These are phyloP conservation scores for Leccinellum rugosiceps DNA, from an alignment of 768 basidiomycete genomes.

Conservation along the genomic window DNA sequence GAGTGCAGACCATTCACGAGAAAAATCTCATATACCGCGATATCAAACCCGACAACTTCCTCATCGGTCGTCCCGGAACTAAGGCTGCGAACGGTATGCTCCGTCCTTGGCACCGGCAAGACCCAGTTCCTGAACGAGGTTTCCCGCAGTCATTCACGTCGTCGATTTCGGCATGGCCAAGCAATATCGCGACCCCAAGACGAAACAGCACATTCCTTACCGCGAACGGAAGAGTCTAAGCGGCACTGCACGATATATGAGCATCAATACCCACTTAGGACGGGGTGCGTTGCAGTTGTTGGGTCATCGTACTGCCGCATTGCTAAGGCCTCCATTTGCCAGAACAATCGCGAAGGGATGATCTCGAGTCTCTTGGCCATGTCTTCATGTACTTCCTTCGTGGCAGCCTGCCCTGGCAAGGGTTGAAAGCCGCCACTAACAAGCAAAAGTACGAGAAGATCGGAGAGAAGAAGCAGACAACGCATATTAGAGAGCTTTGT, in stretches of 20 bases:
- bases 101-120: neutral
- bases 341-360: slow-evolving; percentile 94
- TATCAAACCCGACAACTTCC: slow-evolving; percentile 99
- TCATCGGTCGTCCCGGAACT: slow-evolving; percentile 90
- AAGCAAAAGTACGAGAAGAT: slow-evolving; percentile 99
- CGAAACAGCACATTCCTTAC: slow-evolving; percentile 99
- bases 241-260: slow-evolving; percentile 99
- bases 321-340: slow-evolving; percentile 5
- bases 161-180: slow-evolving; percentile 99
- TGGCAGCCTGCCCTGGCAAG: slow-evolving; percentile 98
- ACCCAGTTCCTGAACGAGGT: neutral
- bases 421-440: slow-evolving; percentile 98
- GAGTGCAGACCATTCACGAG: slow-evolving; percentile 98
- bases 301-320: slow-evolving; percentile 1
- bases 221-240: slow-evolving; percentile 95
- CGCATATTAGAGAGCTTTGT: slow-evolving; percentile 94
- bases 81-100: slow-evolving; percentile 76
- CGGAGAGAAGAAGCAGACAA: slow-evolving; percentile 99
- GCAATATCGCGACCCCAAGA: slow-evolving; percentile 98
- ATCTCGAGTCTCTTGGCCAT: slow-evolving; percentile 97
- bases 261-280: slow-evolving; percentile 98
- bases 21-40: slow-evolving; percentile 99
- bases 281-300: slow-evolving; percentile 56
- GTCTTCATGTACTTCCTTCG: slow-evolving; percentile 99
- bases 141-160: slow-evolving; percentile 70